Percentiles rank a stretch among this genome's conserved stretches.
Conservation (phyloP, 2,329 filamentous ascomycete species). For the Diaporthe australafricana region DNA sequence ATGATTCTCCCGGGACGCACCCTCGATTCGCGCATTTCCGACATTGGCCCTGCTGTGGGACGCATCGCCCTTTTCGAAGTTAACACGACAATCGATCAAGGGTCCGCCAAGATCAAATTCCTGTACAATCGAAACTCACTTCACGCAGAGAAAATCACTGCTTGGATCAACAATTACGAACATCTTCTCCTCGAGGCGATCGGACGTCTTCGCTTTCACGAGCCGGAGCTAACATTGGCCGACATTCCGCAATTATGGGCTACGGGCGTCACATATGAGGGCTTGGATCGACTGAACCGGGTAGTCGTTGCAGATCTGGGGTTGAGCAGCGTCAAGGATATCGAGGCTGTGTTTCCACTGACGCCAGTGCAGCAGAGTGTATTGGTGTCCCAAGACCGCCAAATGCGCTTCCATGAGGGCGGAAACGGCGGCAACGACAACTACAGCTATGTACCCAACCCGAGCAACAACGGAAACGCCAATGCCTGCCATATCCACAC, state of each 20-base stretch:
- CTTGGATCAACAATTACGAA: conserved; percentile 62
- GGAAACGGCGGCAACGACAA: conserved; percentile 2
- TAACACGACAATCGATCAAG: conserved; percentile 59
- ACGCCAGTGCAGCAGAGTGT: conserved; percentile 62
- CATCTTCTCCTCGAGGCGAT: conserved; percentile 58
- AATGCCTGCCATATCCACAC: conserved; percentile 57
- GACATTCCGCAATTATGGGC: conserved; percentile 62
- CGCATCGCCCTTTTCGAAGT: conserved; percentile 64
- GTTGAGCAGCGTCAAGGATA: conserved; percentile 55
- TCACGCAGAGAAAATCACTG: conserved; percentile 55
- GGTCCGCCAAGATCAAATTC: conserved; percentile 58
- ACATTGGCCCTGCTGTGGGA: conserved; percentile 58
- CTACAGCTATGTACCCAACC: conserved; percentile 23
- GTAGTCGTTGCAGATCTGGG: conserved; percentile 54
- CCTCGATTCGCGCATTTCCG: conserved; percentile 52
- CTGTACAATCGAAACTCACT: conserved; percentile 56
- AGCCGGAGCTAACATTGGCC: conserved; percentile 61
- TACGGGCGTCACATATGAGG: conserved; percentile 52
- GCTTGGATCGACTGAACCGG: conserved; percentile 56
- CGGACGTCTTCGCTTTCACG: conserved; percentile 52
- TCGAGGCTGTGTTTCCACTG: conserved; percentile 62
- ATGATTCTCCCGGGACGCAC: conserved; percentile 54
- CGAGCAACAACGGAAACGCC: conserved; percentile 40
- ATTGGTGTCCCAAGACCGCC: conserved; percentile 57
- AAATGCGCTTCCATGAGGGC: conserved; percentile 28